Conservation (phyloP, 2,329 filamentous ascomycete species). For the Bipolaris gigantea region DNA sequence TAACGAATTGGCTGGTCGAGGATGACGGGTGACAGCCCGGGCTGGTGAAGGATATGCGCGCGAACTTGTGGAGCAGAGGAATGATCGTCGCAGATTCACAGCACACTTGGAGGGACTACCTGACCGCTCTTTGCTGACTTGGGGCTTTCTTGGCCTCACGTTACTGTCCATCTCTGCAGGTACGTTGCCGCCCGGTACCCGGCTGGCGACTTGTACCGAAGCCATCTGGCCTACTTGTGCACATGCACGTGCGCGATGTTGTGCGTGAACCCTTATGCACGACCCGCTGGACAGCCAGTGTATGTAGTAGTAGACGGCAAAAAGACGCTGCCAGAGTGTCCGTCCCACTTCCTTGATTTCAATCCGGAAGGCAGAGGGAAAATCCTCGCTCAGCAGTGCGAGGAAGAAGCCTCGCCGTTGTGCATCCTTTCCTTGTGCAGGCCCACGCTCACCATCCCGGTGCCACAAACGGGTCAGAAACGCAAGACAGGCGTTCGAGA, state of each 20-base stretch:
- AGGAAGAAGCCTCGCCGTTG: neutral
- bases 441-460: constrained; percentile 5
- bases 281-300: neutral
- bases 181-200: constrained; percentile 1
- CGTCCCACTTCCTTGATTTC: too few species aligned
- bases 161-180: constrained; percentile 20
- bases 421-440: constrained; percentile 6
- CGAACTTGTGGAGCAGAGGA: constrained; percentile 33
- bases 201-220: constrained; percentile 16
- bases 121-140: constrained; percentile 28
- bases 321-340: neutral
- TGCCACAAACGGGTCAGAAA: constrained; percentile 2
- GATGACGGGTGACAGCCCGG: constrained; percentile 7
- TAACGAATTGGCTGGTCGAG: neutral
- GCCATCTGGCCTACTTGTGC: constrained; percentile 11
- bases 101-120: constrained; percentile 12
- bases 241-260: constrained; percentile 18
- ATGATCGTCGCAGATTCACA: constrained; percentile 15
- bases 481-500: constrained; percentile 9
- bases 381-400: neutral
- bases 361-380: neutral
- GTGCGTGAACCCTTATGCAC: constrained; percentile 23
- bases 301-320: neutral
- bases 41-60: constrained; percentile 18
- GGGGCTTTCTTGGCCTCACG: constrained; percentile 1